Base-by-base conservation (phyloP, 2,329 filamentous ascomycete species). In the Fusarium sacchari region DNA sequence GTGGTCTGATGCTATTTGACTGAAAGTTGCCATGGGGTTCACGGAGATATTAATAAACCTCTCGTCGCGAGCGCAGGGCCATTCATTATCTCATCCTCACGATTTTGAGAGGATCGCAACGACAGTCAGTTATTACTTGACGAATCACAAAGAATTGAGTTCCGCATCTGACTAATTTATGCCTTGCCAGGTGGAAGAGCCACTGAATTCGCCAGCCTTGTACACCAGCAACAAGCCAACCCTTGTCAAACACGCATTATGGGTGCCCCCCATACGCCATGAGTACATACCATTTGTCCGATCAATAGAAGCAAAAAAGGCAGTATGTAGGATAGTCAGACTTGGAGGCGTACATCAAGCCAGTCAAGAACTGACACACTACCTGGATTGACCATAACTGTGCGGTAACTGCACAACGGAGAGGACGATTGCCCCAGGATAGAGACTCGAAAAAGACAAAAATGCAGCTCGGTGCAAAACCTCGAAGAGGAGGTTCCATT, bases 71-170 rank as follows among this genome's bases (percentile, higher is more conserved):
- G 18, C 20, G 36, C 36, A 10, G 36, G 18, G 17, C 32, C 6
- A 3, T 3, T 34, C 13, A 14, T 14, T 15, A 39, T 39, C 37
- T 22, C 0, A 14, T 40, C 0, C 12, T 14, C 13, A 22, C 22
- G 5, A 7, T n/a, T 5, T 8, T 9, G 2, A 40, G 39, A n/a
- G 20, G 13, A 6, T 4, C 39, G 10, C 15, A 36, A 6, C 5
- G 20, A 10, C 22, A 22, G 14, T 8, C 13, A 8, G 14, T n/a
- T 40, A n/a, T 40, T 40, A 7, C 20, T n/a, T 15, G 2, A 40
- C 22, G 14, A 17, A 42, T 42, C 6, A n/a, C 22, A 3, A n/a
- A n/a, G 22, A 15, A 8, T 5, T 42, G 6, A 4, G 39, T 1
- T 3, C 39, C 7, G 1, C 15, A 14, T 42, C 9, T 11, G 1